Evolutionary conservation across 768 basidiomycete species (phyloP).

Genomic region (Pulveroboletus ravenelii): DNA sequence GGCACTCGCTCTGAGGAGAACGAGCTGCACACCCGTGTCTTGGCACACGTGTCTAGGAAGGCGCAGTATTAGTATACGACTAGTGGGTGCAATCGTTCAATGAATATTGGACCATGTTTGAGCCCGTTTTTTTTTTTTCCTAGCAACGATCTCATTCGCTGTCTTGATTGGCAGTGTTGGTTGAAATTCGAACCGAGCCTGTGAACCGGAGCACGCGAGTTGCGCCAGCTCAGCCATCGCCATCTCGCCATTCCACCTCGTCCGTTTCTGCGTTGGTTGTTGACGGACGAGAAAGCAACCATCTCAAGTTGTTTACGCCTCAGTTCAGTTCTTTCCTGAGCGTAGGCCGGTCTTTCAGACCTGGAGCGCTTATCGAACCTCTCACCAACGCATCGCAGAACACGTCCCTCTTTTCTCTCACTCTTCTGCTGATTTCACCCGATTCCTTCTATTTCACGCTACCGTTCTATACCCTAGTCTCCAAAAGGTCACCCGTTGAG

Average conservation of each 20-base stretch:
- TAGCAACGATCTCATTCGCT: too few relatives aligned
- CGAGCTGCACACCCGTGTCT: too few relatives aligned
- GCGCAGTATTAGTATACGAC: too few relatives aligned
- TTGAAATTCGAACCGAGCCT: constrained; percentile 43
- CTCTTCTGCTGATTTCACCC: constrained; percentile 31
- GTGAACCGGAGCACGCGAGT: constrained; percentile 23
- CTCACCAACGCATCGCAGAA: constrained; percentile 30
- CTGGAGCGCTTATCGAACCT: constrained; percentile 33
- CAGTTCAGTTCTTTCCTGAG: constrained; percentile 24
- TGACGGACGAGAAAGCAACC: constrained; percentile 31
- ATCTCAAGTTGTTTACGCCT: constrained; percentile 25
- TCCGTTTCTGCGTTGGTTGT: constrained; percentile 33
- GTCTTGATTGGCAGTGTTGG: background rate
- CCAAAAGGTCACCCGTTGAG: constrained; percentile 16
- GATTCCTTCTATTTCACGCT: constrained; percentile 23
- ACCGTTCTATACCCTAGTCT: constrained; percentile 25
- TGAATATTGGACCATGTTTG: too few relatives aligned
- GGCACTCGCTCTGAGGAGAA: too few relatives aligned
- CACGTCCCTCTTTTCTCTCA: constrained; percentile 36
- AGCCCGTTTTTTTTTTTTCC: too few relatives aligned
- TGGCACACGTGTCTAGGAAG: too few relatives aligned
- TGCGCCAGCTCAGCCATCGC: constrained; percentile 10
- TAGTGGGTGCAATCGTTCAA: too few relatives aligned
- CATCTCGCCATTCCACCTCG: constrained; percentile 7
- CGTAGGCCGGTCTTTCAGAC: constrained; percentile 31